These are phyloP conservation scores for Hydrangea macrophylla DNA, from an alignment of 148 eudicot species.

Conservation along the genomic window DNA sequence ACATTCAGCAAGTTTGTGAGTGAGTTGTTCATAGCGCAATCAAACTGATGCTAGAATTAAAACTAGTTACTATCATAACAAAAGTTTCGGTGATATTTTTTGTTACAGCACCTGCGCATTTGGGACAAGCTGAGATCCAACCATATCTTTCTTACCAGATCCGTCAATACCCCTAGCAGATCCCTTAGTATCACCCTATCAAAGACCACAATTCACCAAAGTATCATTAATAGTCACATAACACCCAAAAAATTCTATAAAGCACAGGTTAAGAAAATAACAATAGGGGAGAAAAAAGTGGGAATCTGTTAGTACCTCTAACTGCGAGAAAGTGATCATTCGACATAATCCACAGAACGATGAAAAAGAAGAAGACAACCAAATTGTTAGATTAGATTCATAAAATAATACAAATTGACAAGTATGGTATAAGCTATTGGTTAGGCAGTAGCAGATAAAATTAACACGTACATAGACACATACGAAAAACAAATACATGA, in stretches of 20 bases:
- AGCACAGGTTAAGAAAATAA: background rate
- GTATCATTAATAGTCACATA: background rate
- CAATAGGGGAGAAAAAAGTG: too few species aligned
- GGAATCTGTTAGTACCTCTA: conserved; percentile 78
- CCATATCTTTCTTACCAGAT: conserved; percentile 48
- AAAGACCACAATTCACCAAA: conserved; percentile 7
- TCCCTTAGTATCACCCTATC: conserved; percentile 87
- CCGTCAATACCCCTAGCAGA: conserved; percentile 71
- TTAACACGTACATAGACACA: too few species aligned
- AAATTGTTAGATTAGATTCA: background rate
- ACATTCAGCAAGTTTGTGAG: background rate
- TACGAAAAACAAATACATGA: too few species aligned
- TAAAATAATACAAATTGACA: too few species aligned
- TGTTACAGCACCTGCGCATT: conserved; percentile 51
- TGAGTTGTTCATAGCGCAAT: background rate
- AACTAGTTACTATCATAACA: too few species aligned
- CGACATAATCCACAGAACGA: conserved; percentile 15
- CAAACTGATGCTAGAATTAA: background rate
- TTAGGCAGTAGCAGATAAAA: too few species aligned
- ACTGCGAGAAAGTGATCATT: conserved; percentile 31
- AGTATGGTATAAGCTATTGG: too few species aligned
- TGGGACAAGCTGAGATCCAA: conserved; percentile 46
- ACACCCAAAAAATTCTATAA: background rate
- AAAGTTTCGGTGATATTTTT: background rate
- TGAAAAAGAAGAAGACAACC: background rate